Evolutionary conservation across 257 asterid species (phyloP).

Genomic region (Jaltomata sinuosa): DNA sequence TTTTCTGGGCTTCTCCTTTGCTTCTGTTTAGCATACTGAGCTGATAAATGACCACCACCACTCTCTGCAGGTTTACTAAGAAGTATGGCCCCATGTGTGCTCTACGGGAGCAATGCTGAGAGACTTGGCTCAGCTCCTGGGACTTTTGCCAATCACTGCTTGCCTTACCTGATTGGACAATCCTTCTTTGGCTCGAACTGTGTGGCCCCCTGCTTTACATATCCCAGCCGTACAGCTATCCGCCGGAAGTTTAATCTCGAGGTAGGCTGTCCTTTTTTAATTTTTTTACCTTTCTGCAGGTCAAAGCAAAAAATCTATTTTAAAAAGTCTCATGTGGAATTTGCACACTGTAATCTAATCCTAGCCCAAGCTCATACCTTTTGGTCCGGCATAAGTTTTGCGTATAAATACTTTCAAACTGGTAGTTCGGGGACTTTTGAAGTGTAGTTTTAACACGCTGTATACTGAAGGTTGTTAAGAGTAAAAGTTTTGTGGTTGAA

Average conservation of each 20-base stretch:
- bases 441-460: neutral
- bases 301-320: neutral
- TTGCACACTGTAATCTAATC: neutral
- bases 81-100: constrained; percentile 83
- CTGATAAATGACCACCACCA: neutral
- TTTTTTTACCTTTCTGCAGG: neutral
- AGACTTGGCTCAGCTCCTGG: constrained; percentile 68
- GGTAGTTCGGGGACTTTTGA: neutral
- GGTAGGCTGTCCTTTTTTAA: constrained; percentile 26
- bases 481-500: neutral
- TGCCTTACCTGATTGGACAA: constrained; percentile 74
- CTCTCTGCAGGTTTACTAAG: constrained; percentile 78
- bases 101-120: constrained; percentile 78
- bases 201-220: constrained; percentile 86
- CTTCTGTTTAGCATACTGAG: neutral
- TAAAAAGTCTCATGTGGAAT: neutral
- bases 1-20: neutral
- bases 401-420: neutral
- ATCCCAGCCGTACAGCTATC: constrained; percentile 71
- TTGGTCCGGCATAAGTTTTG: neutral
- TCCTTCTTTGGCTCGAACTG: constrained; percentile 66
- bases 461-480: neutral
- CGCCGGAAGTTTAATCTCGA: constrained; percentile 80
- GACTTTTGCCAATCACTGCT: constrained; percentile 69
- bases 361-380: neutral